Evolutionary conservation across 2,329 filamentous ascomycete species (phyloP).

Genomic region (Colletotrichum sp.): DNA sequence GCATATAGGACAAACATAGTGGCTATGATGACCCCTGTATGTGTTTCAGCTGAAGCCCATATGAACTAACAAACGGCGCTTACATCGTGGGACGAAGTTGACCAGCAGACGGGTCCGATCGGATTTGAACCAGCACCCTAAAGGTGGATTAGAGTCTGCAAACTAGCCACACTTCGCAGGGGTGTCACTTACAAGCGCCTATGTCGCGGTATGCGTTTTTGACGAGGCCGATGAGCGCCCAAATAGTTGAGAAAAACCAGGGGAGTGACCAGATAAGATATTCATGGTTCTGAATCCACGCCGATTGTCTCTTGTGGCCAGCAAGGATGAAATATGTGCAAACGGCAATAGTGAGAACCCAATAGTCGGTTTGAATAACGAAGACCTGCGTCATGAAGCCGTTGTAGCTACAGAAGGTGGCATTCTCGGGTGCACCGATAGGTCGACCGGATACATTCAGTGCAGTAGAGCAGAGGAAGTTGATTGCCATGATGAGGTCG

Average conservation of each 20-base stretch:
- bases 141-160: background rate
- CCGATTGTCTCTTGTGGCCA: slow-evolving; percentile 36
- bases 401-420: slow-evolving; percentile 42
- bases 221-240: slow-evolving; percentile 36
- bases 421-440: slow-evolving; percentile 31
- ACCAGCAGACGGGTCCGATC: slow-evolving; percentile 41
- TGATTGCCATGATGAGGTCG: slow-evolving; percentile 44
- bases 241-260: slow-evolving; percentile 39
- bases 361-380: slow-evolving; percentile 49
- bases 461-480: slow-evolving; percentile 41
- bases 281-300: slow-evolving; percentile 41
- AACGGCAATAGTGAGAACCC: slow-evolving; percentile 45
- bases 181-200: slow-evolving; percentile 27
- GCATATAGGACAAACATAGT: slow-evolving; percentile 41
- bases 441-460: slow-evolving; percentile 35
- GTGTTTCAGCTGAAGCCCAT: background rate
- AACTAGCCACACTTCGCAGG: background rate
- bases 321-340: slow-evolving; percentile 46
- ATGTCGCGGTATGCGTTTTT: slow-evolving; percentile 37
- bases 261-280: slow-evolving; percentile 37
- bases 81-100: slow-evolving; percentile 46
- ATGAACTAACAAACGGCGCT: background rate
- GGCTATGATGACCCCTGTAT: slow-evolving; percentile 38
- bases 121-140: slow-evolving; percentile 45
- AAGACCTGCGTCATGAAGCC: slow-evolving; percentile 47